Evolutionary conservation across 2,329 filamentous ascomycete genomes (phyloP).

Genomic region (Fusarium proliferatum): DNA sequence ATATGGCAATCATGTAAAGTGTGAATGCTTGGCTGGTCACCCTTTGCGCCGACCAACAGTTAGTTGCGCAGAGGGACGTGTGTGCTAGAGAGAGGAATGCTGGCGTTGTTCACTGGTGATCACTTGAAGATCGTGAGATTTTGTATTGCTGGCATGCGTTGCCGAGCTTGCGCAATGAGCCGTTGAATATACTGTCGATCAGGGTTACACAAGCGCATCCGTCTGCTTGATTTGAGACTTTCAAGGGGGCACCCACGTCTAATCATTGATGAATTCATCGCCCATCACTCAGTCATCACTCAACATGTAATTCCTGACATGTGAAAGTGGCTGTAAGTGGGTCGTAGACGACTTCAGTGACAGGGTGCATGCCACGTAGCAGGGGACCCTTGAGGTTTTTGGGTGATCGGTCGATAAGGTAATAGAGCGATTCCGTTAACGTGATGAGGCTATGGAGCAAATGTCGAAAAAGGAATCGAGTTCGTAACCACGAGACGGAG

Average conservation of each 20-base stretch:
- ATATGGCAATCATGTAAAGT: background rate
- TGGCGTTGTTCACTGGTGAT: constrained; percentile 10
- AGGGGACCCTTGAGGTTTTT: constrained; percentile 20
- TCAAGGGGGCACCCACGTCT: constrained; percentile 20
- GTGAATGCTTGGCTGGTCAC: background rate
- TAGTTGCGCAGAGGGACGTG: constrained; percentile 2
- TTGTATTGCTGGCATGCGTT: constrained; percentile 10
- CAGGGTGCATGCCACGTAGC: constrained; percentile 37
- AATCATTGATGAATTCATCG: constrained; percentile 5
- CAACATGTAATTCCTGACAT: constrained; percentile 40
- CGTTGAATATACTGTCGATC: constrained; percentile 10
- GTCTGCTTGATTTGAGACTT: constrained; percentile 18
- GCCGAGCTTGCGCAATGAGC: constrained; percentile 22
- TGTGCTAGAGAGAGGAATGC: constrained; percentile 31
- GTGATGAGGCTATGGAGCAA: constrained; percentile 34
- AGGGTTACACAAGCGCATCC: constrained; percentile 5
- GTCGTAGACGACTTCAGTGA: constrained; percentile 10
- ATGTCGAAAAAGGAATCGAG: constrained; percentile 34
- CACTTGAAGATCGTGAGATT: constrained; percentile 11
- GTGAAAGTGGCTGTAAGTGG: constrained; percentile 49
- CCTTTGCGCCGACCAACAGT: background rate
- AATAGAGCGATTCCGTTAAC: constrained; percentile 21
- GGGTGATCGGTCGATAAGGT: constrained; percentile 35
- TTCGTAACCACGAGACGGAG: constrained; percentile 28
- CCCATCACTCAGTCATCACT: background rate